Percentiles rank a stretch among this genome's conserved stretches.
Evolutionary conservation across 345 rosid genomes (phyloP).

Genomic region (Brassica nigra): DNA sequence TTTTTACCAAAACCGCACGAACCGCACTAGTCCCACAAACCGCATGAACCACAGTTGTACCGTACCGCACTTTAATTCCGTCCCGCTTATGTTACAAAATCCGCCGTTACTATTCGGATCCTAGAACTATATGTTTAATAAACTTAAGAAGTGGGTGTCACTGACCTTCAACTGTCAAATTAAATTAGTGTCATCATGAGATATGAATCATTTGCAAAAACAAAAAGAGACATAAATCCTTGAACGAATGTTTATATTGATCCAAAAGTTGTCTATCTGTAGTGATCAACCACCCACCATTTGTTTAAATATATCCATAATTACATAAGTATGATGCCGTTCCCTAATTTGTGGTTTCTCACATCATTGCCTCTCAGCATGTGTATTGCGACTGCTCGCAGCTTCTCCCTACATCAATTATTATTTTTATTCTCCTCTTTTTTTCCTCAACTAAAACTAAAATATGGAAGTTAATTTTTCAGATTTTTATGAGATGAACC

Average conservation of each 20-base stretch:
- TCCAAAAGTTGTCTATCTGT: conserved; percentile 18
- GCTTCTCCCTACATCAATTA: conserved; percentile 33
- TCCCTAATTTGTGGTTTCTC: conserved; percentile 31
- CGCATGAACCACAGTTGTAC: too few relatives aligned
- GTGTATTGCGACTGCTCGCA: conserved; percentile 35
- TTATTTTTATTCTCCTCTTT: conserved; percentile 16
- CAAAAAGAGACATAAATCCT: neutral
- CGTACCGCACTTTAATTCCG: too few relatives aligned
- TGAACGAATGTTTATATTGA: conserved; percentile 11
- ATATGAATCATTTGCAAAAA: conserved; percentile 17
- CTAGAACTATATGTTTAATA: neutral
- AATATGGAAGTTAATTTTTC: neutral
- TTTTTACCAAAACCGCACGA: too few relatives aligned
- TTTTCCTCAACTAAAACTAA: neutral
- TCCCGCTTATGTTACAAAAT: too few relatives aligned
- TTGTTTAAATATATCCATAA: conserved; percentile 24
- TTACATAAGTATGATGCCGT: conserved; percentile 34
- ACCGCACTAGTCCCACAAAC: too few relatives aligned
- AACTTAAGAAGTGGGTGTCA: conserved; percentile 26
- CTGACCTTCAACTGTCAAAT: conserved; percentile 29
- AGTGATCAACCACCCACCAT: conserved; percentile 28
- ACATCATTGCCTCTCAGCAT: conserved; percentile 39
- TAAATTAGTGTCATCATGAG: conserved; percentile 27
- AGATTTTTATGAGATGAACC: neutral
- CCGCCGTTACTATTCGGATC: too few relatives aligned